Conservation (phyloP, 208 protist genomes). For the Crithidia acanthocephali region DNA sequence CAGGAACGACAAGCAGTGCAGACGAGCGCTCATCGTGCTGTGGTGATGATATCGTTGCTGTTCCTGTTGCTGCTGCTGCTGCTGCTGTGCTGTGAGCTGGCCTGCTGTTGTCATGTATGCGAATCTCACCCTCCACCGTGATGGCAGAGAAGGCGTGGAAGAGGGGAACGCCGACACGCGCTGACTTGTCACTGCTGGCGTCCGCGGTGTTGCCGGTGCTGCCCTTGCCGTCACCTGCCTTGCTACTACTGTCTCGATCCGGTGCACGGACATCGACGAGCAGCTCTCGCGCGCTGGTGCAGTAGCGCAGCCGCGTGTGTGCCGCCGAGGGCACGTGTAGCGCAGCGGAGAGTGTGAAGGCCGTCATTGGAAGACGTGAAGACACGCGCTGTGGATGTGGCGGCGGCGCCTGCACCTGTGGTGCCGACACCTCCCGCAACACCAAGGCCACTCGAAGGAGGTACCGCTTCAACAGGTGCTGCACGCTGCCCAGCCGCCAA, state of each 20-base stretch:
- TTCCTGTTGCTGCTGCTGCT: too few relatives aligned
- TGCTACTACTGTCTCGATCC: too few relatives aligned
- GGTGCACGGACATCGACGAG: neutral
- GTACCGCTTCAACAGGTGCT: conserved; percentile 1
- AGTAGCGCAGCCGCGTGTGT: conserved; percentile 24
- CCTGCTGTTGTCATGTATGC: neutral
- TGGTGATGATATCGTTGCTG: neutral
- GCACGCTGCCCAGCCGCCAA: neutral
- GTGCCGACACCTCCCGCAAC: neutral
- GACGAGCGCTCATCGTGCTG: neutral
- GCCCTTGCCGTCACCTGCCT: neutral
- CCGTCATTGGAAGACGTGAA: neutral
- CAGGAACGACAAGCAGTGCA: conserved; percentile 25
- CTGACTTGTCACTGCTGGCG: neutral
- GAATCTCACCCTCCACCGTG: conserved; percentile 19
- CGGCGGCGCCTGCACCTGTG: neutral
- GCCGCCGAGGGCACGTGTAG: conserved; percentile 16
- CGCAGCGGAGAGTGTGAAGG: conserved; percentile 22
- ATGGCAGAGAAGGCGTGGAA: conserved; percentile 18
- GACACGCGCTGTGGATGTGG: neutral
- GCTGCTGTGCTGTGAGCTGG: too few relatives aligned
- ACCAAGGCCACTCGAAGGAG: conserved; percentile 13
- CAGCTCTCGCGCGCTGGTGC: neutral
- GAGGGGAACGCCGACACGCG: conserved; percentile 12
- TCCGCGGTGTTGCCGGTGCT: neutral